Percentiles rank a stretch among this genome's conserved stretches.
phyloP scores from a whole-genome alignment of 495 filamentous ascomycete genomes.

The Neurospora intermedia region DNA sequence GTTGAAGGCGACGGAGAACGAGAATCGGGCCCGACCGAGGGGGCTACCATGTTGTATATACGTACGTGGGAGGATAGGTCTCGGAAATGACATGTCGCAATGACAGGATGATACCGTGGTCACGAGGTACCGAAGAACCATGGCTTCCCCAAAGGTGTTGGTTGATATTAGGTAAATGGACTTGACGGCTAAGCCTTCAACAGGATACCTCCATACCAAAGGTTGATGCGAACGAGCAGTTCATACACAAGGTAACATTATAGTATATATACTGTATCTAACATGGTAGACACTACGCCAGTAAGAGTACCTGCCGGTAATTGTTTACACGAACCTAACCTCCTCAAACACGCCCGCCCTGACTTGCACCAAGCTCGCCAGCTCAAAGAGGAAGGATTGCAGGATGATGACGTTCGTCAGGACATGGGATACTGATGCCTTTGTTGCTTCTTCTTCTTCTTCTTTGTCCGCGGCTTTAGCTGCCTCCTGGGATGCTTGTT shows the following conservation, averaged over 20 bases:
- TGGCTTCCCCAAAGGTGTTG: no score
- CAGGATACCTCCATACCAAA: no score
- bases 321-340: constrained; percentile 44
- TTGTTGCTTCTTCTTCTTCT: constrained; percentile 25
- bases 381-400: constrained; percentile 80
- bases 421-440: constrained; percentile 69
- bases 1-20: no score
- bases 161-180: no score
- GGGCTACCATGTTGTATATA: no score
- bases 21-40: no score
- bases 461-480: constrained; percentile 1
- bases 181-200: no score
- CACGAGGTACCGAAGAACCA: no score
- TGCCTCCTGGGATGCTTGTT: not conserved
- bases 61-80: no score
- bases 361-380: constrained; percentile 78
- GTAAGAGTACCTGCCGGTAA: not conserved
- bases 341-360: constrained; percentile 80
- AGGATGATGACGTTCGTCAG: constrained; percentile 68
- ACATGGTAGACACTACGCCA: not conserved
- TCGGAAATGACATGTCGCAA: no score
- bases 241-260: not conserved
- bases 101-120: no score
- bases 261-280: not conserved
- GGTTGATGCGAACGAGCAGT: not conserved